Evolutionary conservation across 2,329 filamentous ascomycete genomes (phyloP), one percentile per base, ranked within the genome.

Genomic region (Sporothrix pseudoabietina): DNA sequence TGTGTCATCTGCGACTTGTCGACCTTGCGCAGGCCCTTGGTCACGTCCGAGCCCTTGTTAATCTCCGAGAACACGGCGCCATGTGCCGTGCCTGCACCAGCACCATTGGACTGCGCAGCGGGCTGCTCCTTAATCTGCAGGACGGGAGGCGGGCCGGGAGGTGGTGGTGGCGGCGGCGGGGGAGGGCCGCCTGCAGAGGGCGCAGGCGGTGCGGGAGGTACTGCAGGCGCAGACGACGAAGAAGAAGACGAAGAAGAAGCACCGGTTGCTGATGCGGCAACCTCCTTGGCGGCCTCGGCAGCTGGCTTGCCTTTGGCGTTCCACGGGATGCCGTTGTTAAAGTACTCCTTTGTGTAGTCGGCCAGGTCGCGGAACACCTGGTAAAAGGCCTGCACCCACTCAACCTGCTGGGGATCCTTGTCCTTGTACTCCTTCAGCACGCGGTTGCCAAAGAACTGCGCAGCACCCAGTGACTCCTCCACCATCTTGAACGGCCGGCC

Each of bases 1-100:
- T 99, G 96, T 74, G 96, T 99, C 95, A 98, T 98, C 82, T 98
- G 87, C 71, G 92, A 96, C 80, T 91, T 92, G 83, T 98, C 95
- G 69, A 99, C 96, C 85, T 98, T 99, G 77, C 92, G 92, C 49
- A 99, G 87, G 44, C 92, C 91, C 77, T 93, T 90, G 4, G 96
- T 99, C 74, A 99, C 93, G n/a, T 89, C 87, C 74, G 93, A 90
- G 73, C 96, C 96, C 80, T 92, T 91, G 83, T 98, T 98, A 71
- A 99, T 85, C 77, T 98, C 92, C 55, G 91, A 91, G 81, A 99
- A 99, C 2, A 99, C 94, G 32, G 95, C 94, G 30, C 90, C 90
- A 81, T 97, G 90, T 72, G 95, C 94, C 39, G 87, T 82, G 8
- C 82, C 82, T 30, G 82, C 76, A 32, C 82, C 81, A 22, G 82